phyloP scores from a whole-genome alignment of 2,329 filamentous ascomycete species.

The Calonectria hawksworthii region DNA sequence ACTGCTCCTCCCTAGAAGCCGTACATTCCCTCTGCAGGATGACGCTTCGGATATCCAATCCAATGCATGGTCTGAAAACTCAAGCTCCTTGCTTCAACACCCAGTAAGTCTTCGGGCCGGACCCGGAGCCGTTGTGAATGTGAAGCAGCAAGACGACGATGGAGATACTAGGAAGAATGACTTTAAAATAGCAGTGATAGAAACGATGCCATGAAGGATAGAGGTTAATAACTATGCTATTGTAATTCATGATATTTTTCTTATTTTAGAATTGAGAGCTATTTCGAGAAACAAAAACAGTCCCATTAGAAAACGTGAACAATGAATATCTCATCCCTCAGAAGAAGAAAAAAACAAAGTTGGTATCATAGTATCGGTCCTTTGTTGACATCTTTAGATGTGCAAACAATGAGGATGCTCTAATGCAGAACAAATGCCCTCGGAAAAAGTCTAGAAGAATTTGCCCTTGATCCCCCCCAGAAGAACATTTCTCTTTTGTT shows the following conservation, averaged over 20 bases:
- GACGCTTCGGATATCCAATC: not conserved
- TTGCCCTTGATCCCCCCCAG: slow-evolving; percentile 77
- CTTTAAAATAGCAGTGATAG: not conserved
- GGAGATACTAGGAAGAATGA: no score
- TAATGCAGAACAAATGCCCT: not conserved
- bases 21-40: not conserved
- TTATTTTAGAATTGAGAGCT: not conserved
- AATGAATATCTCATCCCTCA: not conserved
- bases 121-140: not conserved
- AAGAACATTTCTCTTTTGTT: slow-evolving; percentile 89
- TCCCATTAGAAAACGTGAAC: not conserved
- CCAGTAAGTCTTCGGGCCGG: not conserved
- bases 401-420: not conserved
- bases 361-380: slow-evolving; percentile 6
- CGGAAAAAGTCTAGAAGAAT: slow-evolving; percentile 56
- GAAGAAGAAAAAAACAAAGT: not conserved
- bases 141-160: not conserved
- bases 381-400: not conserved
- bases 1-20: not conserved
- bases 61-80: not conserved
- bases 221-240: not conserved
- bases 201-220: not conserved
- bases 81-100: not conserved
- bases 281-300: not conserved
- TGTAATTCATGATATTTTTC: not conserved